A percentile compares a stretch with the other conserved stretches of the same genome.
Evolutionary conservation across 345 rosid genomes (phyloP).

Genomic region (Ceriops zippeliana): DNA sequence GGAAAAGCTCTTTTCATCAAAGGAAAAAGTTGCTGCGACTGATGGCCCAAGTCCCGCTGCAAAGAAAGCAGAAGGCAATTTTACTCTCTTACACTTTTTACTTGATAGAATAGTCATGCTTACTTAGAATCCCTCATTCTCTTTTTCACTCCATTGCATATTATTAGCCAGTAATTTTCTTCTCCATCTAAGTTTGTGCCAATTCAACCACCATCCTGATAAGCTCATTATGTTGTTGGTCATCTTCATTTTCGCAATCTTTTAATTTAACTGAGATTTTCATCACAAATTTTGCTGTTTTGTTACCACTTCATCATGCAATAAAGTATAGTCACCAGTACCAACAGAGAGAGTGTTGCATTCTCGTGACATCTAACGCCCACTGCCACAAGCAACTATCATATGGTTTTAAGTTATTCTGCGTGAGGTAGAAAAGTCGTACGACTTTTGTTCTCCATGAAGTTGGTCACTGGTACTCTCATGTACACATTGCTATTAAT

Average conservation of each 20-base stretch:
- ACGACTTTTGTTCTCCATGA: neutral
- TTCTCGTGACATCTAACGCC: neutral
- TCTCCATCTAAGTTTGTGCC: too few species aligned
- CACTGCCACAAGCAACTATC: neutral
- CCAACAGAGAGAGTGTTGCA: neutral
- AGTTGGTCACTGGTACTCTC: neutral
- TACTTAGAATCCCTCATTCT: neutral
- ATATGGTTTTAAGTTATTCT: too few species aligned
- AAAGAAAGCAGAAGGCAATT: slow-evolving; percentile 56
- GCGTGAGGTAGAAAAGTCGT: too few species aligned
- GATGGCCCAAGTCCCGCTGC: slow-evolving; percentile 6
- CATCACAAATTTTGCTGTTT: neutral
- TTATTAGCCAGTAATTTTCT: neutral
- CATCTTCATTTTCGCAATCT: neutral
- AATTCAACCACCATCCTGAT: too few species aligned
- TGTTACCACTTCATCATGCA: neutral
- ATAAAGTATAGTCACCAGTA: neutral
- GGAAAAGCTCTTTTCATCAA: slow-evolving; percentile 58
- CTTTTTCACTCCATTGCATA: neutral
- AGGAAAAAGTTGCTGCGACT: slow-evolving; percentile 27
- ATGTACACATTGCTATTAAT: neutral
- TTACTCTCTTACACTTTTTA: neutral
- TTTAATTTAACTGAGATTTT: neutral
- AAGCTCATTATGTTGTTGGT: neutral
- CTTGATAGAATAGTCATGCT: too few species aligned